Percentiles rank a stretch among this genome's conserved stretches.
Conservation (phyloP, 129 eudicot species). For the Flaveria bidentis region DNA sequence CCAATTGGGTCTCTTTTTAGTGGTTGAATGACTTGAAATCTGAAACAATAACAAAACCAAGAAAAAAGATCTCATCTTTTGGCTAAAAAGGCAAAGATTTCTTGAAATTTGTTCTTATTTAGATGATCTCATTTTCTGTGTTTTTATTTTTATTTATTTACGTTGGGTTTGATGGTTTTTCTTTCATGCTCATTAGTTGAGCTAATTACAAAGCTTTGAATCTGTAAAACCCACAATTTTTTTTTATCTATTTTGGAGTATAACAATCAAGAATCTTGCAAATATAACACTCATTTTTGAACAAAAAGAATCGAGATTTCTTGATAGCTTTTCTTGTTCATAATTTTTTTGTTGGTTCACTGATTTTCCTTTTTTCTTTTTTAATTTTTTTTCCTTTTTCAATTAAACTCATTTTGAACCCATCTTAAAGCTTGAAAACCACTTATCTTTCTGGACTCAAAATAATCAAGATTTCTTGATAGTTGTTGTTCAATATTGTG, state of each 20-base stretch:
- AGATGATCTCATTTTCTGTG: not conserved
- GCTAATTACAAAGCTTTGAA: not conserved
- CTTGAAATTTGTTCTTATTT: constrained; percentile 23
- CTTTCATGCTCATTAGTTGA: not conserved
- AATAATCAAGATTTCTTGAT: constrained; percentile 27
- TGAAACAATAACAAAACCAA: constrained; percentile 31
- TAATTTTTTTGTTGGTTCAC: not conserved
- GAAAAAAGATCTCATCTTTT: constrained; percentile 26
- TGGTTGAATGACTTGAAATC: constrained; percentile 30
- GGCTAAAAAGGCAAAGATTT: constrained; percentile 26
- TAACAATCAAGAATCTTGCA: constrained; percentile 26
- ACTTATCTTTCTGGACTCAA: not conserved
- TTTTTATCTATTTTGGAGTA: constrained; percentile 15
- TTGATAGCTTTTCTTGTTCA: constrained; percentile 21
- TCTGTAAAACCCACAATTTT: constrained; percentile 6
- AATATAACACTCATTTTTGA: not conserved
- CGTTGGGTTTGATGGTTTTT: not conserved
- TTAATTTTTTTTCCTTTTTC: not conserved
- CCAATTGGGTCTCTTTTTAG: constrained; percentile 10
- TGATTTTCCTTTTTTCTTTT: not conserved
- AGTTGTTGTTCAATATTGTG: not conserved
- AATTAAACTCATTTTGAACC: not conserved
- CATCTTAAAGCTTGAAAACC: not conserved
- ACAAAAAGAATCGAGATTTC: constrained; percentile 17
- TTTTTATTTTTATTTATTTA: not conserved